Evolutionary conservation across 129 eudicot genomes (phyloP).

Genomic region (Centrapalus pauciflorus): DNA sequence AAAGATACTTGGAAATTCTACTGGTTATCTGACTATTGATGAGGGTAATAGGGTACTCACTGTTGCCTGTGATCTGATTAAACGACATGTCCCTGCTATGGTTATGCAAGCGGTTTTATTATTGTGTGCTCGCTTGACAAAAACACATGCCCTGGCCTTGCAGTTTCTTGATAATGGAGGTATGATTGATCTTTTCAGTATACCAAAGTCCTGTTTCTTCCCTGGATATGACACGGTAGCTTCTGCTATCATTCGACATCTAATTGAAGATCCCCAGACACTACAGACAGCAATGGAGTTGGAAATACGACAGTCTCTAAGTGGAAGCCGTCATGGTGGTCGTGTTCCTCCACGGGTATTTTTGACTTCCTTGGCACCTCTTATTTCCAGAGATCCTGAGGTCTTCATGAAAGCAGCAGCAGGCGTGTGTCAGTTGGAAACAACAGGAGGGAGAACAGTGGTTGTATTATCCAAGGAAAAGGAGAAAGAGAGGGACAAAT

Average conservation of each 20-base stretch:
- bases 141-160: slow-evolving; percentile 69
- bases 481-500: slow-evolving; percentile 65
- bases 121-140: slow-evolving; percentile 91
- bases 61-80: slow-evolving; percentile 79
- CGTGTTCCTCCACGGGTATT: slow-evolving; percentile 70
- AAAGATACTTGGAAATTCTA: slow-evolving; percentile 72
- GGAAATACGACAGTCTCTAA: slow-evolving; percentile 80
- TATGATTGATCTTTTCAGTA: slow-evolving; percentile 64
- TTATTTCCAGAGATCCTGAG: slow-evolving; percentile 85
- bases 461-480: slow-evolving; percentile 64
- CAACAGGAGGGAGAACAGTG: slow-evolving; percentile 75
- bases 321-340: slow-evolving; percentile 77
- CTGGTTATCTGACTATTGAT: slow-evolving; percentile 82
- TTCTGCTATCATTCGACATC: slow-evolving; percentile 91
- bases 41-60: slow-evolving; percentile 63
- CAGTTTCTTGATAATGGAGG: slow-evolving; percentile 85
- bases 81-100: slow-evolving; percentile 68
- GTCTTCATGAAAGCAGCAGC: slow-evolving; percentile 85
- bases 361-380: slow-evolving; percentile 93
- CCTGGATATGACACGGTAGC: slow-evolving; percentile 94
- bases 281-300: slow-evolving; percentile 95
- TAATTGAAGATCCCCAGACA: slow-evolving; percentile 95
- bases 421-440: slow-evolving; percentile 80
- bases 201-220: slow-evolving; percentile 77
- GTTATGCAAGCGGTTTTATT: slow-evolving; percentile 96